Evolutionary conservation across 2,329 filamentous ascomycete species (phyloP), one percentile per base, ranked within the genome.

Genomic region (Ascochyta lentis): DNA sequence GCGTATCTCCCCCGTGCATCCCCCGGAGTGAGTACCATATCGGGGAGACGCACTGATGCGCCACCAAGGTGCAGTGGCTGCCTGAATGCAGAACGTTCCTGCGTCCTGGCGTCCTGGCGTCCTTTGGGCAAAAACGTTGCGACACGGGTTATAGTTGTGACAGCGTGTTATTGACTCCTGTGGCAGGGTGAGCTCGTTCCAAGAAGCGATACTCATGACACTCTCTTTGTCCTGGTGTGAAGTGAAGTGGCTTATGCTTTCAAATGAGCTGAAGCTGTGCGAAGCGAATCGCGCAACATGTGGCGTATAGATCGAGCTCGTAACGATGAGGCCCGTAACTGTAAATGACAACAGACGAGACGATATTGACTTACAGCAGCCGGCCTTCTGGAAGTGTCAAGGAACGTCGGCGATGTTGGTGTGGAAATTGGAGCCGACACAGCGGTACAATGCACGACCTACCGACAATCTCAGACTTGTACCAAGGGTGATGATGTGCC

Each of bases 41-140:
- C 4, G 37, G 35, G 42, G 15, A 37, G 29, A 35, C 29, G 40
- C 19, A 9, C 29, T 29, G 26, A 31, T n/a, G n/a, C 26, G 47
- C 38, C 44, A 37, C 19, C 35, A n/a, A 13, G 24, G 24, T 38
- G 33, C 31, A 23, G 42, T 56, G 47, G 42, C 47, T 50, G 41
- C 42, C 53, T 56, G 41, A 24, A 50, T 27, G 37, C 41, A 35
- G n/a, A 41, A 31, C 24, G 46, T 49, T 40, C 53, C 47, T 56
- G 42, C 46, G 29, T 47, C 46, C 23, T 50, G 47, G 42, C 46
- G 29, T 47, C 46, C 23, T 50, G 47, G 53, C 53, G 16, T 46
- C 37, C 26, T 19, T 29, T 29, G 29, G 39, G 49, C 15, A 13
- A 24, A 31, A 35, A 22, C 22, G 15, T 24, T 19, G 37, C 29